Conservation (phyloP, 768 basidiomycete genomes). For the Lactarius sp. region DNA sequence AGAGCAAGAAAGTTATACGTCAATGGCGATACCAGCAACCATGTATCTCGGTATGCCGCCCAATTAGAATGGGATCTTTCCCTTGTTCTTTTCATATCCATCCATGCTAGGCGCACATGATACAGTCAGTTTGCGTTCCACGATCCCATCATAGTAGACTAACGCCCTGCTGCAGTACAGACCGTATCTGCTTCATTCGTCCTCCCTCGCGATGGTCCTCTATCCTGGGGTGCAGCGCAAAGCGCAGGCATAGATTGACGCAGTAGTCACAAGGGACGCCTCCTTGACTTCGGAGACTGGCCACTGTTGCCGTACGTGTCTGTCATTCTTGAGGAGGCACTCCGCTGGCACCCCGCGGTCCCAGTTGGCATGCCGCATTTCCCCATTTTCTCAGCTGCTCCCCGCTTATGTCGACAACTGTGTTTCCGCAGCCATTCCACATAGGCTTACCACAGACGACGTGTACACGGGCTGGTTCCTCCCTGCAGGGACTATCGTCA, state of each 20-base stretch:
- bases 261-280: slow-evolving; percentile 26
- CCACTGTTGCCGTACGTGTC: slow-evolving; percentile 25
- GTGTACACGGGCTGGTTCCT: slow-evolving; percentile 25
- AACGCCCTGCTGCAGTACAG: slow-evolving; percentile 1
- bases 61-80: not conserved
- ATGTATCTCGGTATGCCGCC: slow-evolving; percentile 10
- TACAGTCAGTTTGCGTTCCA: not conserved
- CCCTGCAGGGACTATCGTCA: slow-evolving; percentile 26
- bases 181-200: slow-evolving; percentile 27
- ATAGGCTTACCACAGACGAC: slow-evolving; percentile 22
- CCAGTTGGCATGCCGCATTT: slow-evolving; percentile 17
- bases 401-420: not conserved
- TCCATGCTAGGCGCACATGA: slow-evolving; percentile 3
- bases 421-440: not conserved
- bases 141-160: not conserved
- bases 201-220: slow-evolving; percentile 31
- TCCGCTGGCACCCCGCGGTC: slow-evolving; percentile 25
- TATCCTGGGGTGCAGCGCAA: slow-evolving; percentile 28
- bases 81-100: not conserved
- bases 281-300: slow-evolving; percentile 27
- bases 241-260: slow-evolving; percentile 30
- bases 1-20: slow-evolving; percentile 1
- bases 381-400: not conserved
- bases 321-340: slow-evolving; percentile 27
- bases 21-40: not conserved